phyloP scores from a whole-genome alignment of 1,284 basidiomycete species.

The Sphaerobolus stellatus region DNA sequence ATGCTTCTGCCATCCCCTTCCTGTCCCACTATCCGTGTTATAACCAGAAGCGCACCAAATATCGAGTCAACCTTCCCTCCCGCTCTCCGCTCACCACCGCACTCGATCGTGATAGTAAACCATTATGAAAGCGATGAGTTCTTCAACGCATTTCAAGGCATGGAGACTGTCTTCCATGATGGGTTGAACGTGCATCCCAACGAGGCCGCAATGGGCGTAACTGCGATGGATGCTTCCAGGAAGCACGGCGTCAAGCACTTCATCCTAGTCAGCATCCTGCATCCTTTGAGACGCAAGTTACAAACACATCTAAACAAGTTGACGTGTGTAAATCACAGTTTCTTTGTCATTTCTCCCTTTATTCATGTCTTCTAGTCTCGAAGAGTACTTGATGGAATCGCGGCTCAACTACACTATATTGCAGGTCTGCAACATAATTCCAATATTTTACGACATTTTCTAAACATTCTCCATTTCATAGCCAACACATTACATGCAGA shows the following conservation, averaged over 20 bases:
- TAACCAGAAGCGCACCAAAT: no score
- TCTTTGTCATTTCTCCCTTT: background rate
- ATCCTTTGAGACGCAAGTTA: background rate
- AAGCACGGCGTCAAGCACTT: background rate
- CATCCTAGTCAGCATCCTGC: background rate
- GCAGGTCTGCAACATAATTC: constrained; percentile 1
- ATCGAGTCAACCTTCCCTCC: no score
- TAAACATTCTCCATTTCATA: background rate
- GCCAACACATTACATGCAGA: background rate
- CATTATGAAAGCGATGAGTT: background rate
- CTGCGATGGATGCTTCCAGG: background rate
- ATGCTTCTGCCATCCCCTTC: no score
- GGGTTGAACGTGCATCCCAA: background rate
- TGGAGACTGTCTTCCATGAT: background rate
- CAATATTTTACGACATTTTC: background rate
- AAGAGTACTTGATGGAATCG: background rate
- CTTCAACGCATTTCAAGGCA: background rate
- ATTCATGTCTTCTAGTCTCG: background rate
- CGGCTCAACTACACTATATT: background rate
- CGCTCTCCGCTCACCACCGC: background rate
- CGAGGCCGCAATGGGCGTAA: background rate
- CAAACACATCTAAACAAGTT: background rate
- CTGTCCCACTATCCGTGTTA: no score
- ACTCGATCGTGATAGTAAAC: background rate
- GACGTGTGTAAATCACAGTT: constrained; percentile 10